Evolutionary conservation across 441 rosid genomes (phyloP).

Genomic region (Bocquillonia castaneifolia): DNA sequence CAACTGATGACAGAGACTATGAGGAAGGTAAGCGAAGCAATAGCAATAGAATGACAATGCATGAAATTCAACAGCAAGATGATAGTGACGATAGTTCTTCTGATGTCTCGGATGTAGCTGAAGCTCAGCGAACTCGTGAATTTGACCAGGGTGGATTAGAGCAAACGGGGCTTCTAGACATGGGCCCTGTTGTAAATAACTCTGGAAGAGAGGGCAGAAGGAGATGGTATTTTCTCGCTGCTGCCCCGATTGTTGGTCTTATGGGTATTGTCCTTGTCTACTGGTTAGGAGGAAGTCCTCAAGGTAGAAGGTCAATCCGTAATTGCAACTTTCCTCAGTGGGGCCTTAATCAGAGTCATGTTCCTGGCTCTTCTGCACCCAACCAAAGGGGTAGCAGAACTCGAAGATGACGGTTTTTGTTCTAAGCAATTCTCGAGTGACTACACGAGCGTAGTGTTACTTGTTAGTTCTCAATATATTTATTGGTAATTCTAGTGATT

Average conservation of each 20-base stretch:
- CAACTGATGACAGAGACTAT: conserved; percentile 80
- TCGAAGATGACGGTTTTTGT: conserved; percentile 83
- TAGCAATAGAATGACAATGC: conserved; percentile 22
- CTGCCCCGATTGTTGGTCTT: conserved; percentile 79
- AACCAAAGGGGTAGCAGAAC: conserved; percentile 47
- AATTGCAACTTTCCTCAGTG: conserved; percentile 20
- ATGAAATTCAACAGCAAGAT: conserved; percentile 36
- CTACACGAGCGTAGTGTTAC: not conserved
- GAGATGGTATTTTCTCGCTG: conserved; percentile 63
- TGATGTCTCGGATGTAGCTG: conserved; percentile 40
- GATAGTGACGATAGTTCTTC: conserved; percentile 41
- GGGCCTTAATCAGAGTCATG: conserved; percentile 27
- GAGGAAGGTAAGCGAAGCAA: conserved; percentile 56
- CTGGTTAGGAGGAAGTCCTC: conserved; percentile 72
- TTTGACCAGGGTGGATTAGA: conserved; percentile 23
- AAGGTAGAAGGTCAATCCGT: conserved; percentile 36
- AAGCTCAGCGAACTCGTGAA: conserved; percentile 36
- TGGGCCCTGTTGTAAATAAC: conserved; percentile 9
- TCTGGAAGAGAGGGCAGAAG: conserved; percentile 33
- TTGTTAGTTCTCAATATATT: no score
- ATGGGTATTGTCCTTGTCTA: conserved; percentile 66
- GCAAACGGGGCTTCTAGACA: conserved; percentile 24
- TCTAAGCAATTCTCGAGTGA: conserved; percentile 29
- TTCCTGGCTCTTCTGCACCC: conserved; percentile 23
- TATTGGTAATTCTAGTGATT: no score